These are phyloP conservation scores for Panaeolus cyanescens DNA, from an alignment of 768 basidiomycete species.

Conservation along the genomic window DNA sequence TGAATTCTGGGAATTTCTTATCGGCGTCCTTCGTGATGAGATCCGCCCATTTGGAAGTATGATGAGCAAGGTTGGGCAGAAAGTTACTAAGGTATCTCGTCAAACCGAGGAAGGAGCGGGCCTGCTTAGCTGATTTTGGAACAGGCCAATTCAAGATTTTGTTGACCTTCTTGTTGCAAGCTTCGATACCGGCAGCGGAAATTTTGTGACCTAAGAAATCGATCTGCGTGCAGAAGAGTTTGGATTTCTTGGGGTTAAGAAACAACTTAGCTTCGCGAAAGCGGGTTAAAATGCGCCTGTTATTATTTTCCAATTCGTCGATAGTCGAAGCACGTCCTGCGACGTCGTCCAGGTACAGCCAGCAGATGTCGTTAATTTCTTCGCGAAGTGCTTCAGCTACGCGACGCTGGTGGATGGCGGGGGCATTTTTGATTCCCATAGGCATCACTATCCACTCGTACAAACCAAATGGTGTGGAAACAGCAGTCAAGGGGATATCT, in stretches of 20 bases:
- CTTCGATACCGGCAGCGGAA: slow-evolving; percentile 32
- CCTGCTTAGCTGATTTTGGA: slow-evolving; percentile 14
- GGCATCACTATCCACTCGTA: slow-evolving; percentile 42
- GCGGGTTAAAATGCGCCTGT: slow-evolving; percentile 3
- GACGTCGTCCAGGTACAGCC: slow-evolving; percentile 22
- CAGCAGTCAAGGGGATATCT: slow-evolving; percentile 23
- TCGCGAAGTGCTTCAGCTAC: slow-evolving; percentile 21
- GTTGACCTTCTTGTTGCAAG: slow-evolving; percentile 20
- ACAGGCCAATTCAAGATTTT: slow-evolving; percentile 29
- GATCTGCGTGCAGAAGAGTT: slow-evolving; percentile 21
- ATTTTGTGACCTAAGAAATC: slow-evolving; percentile 36
- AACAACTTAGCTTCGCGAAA: not conserved
- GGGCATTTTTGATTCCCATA: slow-evolving; percentile 19
- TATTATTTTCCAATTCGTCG: slow-evolving; percentile 13
- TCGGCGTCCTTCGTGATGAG: slow-evolving; percentile 13
- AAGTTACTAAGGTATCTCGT: slow-evolving; percentile 16
- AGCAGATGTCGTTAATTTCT: slow-evolving; percentile 14
- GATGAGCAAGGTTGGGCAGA: slow-evolving; percentile 9
- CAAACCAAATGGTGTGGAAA: slow-evolving; percentile 32
- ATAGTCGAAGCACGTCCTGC: slow-evolving; percentile 13
- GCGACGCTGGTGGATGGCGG: slow-evolving; percentile 22
- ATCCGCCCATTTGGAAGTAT: not conserved
- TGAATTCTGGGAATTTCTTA: slow-evolving; percentile 11
- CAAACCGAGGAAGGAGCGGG: slow-evolving; percentile 15
- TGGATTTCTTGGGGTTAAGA: slow-evolving; percentile 17